Evolutionary conservation across 108 stramenopile genomes (phyloP), one percentile per base, ranked within the genome.

Genomic region (Nannochloropsis oceanica): DNA sequence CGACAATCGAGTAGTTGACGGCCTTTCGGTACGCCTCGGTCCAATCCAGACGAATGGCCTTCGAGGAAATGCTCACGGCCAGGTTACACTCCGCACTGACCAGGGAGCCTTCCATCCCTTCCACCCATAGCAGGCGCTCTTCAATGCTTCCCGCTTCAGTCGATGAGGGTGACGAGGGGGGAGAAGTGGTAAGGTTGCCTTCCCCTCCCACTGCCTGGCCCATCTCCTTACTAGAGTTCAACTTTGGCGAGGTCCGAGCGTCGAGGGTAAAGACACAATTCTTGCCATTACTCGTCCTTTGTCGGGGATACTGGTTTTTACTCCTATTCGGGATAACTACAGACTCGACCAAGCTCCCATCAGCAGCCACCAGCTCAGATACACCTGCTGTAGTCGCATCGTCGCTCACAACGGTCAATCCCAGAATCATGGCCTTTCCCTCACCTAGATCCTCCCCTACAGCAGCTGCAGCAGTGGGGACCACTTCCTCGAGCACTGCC

Each of bases 1-100:
- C 94, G 86, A 92, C 92, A 82, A 95, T 94, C 26, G 92, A 92
- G 88, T 96, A 96, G 84, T 95, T 96, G 88, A 95, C 94, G 8
- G 95, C 96, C 85, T 93, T 94, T 43, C 43, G 84, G 14, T 84
- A 43, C 13, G 84, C 84, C 84, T 43, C 42, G 42, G 43, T 82
- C 81, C 34, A 82, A 14, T 81, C 59, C 22, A 73, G 9, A n/a
- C 59, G 59, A n/a, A 73, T 73, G 22, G 59, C 59, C 59, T 73
- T 18, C n/a, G 59, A 73, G 59, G 59, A 73, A 7, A 73, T 10
- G 10, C 59, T 73, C 59, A 73, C 5, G n/a, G 59, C 59, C 59
- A 73, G 8, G 59, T 73, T n/a, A n/a, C 59, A 73, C 9, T 73
- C 59, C 22, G 9, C 22, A 73, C 59, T 73, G 59, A n/a, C n/a